Percentiles rank a stretch among this genome's conserved stretches.
Conservation (phyloP, 2,329 filamentous ascomycete species). For the Chrysoporthe austroafricana region DNA sequence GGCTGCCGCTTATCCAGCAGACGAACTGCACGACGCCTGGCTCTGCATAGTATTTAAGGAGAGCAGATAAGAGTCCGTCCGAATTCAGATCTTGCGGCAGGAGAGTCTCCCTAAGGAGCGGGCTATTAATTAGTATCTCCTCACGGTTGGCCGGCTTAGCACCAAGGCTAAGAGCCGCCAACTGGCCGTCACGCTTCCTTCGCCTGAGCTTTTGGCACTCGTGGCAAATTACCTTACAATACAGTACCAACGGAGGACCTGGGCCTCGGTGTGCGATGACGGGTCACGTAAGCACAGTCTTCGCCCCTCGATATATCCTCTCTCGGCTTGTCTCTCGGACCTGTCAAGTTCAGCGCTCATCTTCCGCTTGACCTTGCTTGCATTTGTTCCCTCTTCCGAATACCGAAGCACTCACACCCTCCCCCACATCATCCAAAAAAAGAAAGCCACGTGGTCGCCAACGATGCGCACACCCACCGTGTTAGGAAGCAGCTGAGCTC, state of each 20-base stretch:
- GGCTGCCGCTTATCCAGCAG: too few relatives aligned
- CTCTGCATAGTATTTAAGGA: too few relatives aligned
- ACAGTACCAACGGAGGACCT: background rate
- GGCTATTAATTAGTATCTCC: too few relatives aligned
- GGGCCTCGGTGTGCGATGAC: background rate
- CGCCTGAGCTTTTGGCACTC: background rate
- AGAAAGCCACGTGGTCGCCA: background rate
- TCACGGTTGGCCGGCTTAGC: too few relatives aligned
- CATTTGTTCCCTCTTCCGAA: background rate
- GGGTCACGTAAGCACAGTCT: constrained; percentile 4
- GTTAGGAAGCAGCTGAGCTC: constrained; percentile 1
- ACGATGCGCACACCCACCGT: background rate
- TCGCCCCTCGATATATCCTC: background rate
- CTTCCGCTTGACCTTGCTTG: background rate
- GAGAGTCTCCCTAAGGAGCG: too few relatives aligned
- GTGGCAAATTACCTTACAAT: background rate
- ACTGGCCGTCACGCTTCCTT: too few relatives aligned
- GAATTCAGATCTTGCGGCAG: too few relatives aligned
- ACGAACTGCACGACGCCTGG: too few relatives aligned
- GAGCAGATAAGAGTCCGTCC: too few relatives aligned
- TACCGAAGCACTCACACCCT: background rate
- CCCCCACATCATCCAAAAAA: too few relatives aligned
- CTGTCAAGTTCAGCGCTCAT: background rate
- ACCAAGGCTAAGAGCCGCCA: too few relatives aligned
- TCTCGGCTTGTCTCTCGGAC: background rate